phyloP scores from a whole-genome alignment of 305 asterid genomes.

The Fraxinus xanthoxyloides region DNA sequence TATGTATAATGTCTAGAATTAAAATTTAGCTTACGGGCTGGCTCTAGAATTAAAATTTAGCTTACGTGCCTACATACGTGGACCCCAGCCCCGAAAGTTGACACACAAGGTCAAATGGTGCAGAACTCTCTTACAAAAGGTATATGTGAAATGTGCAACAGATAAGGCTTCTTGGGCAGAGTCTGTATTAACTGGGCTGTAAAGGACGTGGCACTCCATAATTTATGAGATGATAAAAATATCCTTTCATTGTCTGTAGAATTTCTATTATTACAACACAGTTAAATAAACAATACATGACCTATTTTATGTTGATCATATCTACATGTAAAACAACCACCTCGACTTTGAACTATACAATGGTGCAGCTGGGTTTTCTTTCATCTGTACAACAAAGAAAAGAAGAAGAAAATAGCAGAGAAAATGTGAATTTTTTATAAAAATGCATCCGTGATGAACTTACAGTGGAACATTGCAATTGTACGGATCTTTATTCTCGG shows the following conservation, averaged over 20 bases:
- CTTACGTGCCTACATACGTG: neutral
- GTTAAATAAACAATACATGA: constrained; percentile 12
- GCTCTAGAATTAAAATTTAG: neutral
- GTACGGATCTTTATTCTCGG: neutral
- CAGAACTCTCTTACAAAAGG: neutral
- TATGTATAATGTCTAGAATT: neutral
- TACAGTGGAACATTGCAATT: constrained; percentile 5
- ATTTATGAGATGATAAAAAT: neutral
- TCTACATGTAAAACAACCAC: constrained; percentile 18
- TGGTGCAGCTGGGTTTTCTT: constrained; percentile 14
- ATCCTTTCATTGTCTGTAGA: neutral
- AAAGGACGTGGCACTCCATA: neutral
- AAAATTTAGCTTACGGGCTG: neutral
- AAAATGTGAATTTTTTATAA: neutral
- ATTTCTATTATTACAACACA: constrained; percentile 12
- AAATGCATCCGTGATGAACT: neutral
- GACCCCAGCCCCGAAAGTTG: neutral
- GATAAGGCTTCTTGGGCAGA: neutral
- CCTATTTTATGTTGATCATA: neutral
- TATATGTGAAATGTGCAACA: neutral
- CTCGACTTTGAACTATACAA: constrained; percentile 4
- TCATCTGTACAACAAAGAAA: constrained; percentile 13
- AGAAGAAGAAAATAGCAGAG: neutral
- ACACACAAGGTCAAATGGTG: neutral
- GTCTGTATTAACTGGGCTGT: neutral